Evolutionary conservation across 2,329 filamentous ascomycete genomes (phyloP), one percentile per base, ranked within the genome.

Genomic region (Achaetomium macrosporum): DNA sequence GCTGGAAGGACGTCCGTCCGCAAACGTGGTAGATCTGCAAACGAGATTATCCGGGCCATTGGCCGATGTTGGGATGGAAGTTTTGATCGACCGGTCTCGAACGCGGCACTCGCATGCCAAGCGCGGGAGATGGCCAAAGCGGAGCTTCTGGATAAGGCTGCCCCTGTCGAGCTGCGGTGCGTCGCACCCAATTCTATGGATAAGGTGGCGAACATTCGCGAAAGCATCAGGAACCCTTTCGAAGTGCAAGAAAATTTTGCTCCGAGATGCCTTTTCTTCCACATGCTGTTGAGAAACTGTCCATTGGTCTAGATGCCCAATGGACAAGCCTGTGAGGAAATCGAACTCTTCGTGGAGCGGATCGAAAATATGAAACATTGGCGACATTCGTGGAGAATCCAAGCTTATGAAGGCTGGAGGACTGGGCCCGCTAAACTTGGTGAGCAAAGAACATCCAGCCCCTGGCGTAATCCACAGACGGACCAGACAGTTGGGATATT

Each of bases 81-180:
- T 25, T 25, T 42, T 31, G 49, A 55, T 57, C 45, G 52, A 55
- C 51, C 37, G 51, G 51, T 55, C 55, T 57, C 48, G 55, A 55
- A 49, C 55, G n/a, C 15, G 16, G 12, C 30, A 17, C 44, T 33
- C n/a, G 51, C 46, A 46, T 54, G 51, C 51, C 51, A 54, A 54
- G 51, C 36, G 33, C 47, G 47, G 51, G 51, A 50, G 47, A 50
- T 46, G 19, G 47, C 33, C 48, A 31, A 47, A 36, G 20, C 20
- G 39, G 39, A 33, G 31, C 39, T 19, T 39, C 47, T 49, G 25
- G 44, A 40, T n/a, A 5, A n/a, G 30, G 8, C 2, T 11, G 2
- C n/a, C 40, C 39, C 20, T 53, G 44, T 37, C 43, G 19, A 25
- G 25, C 25, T 25, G 2, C 17, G 19, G 7, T 44, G n/a, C 13